Evolutionary conservation across 768 basidiomycete genomes (phyloP), one percentile per base, ranked within the genome.

Genomic region (Pleurotus platypus): DNA sequence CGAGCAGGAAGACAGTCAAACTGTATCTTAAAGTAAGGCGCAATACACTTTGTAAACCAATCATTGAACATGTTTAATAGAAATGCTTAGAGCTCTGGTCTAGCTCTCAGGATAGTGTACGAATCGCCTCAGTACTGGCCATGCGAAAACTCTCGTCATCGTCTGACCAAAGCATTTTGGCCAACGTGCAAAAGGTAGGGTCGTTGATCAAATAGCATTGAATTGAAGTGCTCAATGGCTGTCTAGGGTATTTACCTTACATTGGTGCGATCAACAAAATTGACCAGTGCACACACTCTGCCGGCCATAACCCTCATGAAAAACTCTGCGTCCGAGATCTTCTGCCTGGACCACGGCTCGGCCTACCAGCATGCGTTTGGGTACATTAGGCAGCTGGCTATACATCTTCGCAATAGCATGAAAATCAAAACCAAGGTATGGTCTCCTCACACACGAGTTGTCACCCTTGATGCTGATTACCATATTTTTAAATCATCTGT

Each of bases 271-370:
- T 87, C 85, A 5, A 86, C 87, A 46, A 93, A 94, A 67, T 83
- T 87, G 9, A 97, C 94, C n/a, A 90, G 80, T 49, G 78, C 84
- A 2, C 86, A 96, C 71, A 93, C 90, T 3, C 75, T 98, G 7
- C 94, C 96, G 18, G 85, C 90, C 2, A 90, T 98, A 70, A 96
- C 91, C 64, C 74, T 98, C 45, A 96, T 98, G 93, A 99, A 99
- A 72, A 97, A 98, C 69, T 92, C 94, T 5, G 96, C 95, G 0
- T 90, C 92, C 1, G 94, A 97, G 66, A 75, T 98, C 1, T 99
- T 91, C 73, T 88, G 86, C 61, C 72, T 94, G 51, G 79, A 90
- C 64, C 88, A 87, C 59, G 78, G 81, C 12, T 72, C 77, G 7
- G 78, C 92, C 9, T 98, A 98, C 70, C 94, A 94, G 64, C 94